Evolutionary conservation across 2,329 filamentous ascomycete genomes (phyloP).

Genomic region (Coniochaeta pulveracea): DNA sequence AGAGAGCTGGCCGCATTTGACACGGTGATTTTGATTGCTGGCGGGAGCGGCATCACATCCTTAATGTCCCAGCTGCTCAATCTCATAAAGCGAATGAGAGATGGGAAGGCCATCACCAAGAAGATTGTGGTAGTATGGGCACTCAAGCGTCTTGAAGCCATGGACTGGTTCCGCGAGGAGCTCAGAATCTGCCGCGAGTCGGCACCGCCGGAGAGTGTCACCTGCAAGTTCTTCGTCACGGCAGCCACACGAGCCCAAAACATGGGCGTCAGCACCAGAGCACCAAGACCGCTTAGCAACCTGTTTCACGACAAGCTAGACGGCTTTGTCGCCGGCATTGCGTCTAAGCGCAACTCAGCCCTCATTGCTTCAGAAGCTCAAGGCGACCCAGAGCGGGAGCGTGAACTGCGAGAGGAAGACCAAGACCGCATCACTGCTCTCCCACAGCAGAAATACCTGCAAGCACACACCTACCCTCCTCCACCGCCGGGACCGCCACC

Average conservation of each 20-base stretch:
- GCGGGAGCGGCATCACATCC: slow-evolving; percentile 88
- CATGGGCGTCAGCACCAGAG: slow-evolving; percentile 24
- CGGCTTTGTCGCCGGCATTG: slow-evolving; percentile 76
- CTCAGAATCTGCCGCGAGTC: slow-evolving; percentile 82
- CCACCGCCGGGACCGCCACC: slow-evolving; percentile 19
- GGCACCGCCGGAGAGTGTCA: slow-evolving; percentile 77
- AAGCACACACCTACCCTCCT: slow-evolving; percentile 34
- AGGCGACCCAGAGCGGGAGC: slow-evolving; percentile 68
- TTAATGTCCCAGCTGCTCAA: slow-evolving; percentile 85
- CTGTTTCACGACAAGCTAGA: slow-evolving; percentile 79
- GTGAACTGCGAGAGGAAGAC: slow-evolving; percentile 68
- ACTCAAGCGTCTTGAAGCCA: slow-evolving; percentile 77
- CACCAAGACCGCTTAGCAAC: slow-evolving; percentile 56
- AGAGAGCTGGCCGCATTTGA: slow-evolving; percentile 85
- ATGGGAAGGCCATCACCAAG: slow-evolving; percentile 86
- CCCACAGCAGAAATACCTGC: slow-evolving; percentile 55
- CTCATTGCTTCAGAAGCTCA: slow-evolving; percentile 72
- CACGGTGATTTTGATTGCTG: slow-evolving; percentile 84
- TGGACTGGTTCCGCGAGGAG: slow-evolving; percentile 98
- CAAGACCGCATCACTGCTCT: slow-evolving; percentile 78
- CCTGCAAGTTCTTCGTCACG: slow-evolving; percentile 92
- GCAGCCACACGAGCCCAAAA: slow-evolving; percentile 48
- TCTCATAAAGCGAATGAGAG: slow-evolving; percentile 92
- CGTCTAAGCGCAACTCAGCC: slow-evolving; percentile 75
- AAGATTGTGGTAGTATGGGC: slow-evolving; percentile 92